phyloP scores from a whole-genome alignment of 2,329 filamentous ascomycete genomes.

The Penicillium sp. region DNA sequence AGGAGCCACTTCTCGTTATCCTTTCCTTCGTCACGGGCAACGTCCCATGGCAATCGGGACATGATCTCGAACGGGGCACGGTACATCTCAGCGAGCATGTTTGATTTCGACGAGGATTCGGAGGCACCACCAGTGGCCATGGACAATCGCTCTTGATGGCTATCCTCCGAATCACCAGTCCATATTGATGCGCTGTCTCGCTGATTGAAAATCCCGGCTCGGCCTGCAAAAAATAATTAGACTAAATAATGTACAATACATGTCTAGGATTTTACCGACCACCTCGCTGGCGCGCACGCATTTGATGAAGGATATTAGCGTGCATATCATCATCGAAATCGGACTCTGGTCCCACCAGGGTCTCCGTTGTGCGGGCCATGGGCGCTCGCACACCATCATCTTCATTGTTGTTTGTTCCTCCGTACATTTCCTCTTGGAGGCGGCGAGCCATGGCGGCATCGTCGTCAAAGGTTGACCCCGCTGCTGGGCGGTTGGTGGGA shows the following conservation, averaged over 20 bases:
- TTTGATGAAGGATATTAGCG: constrained; percentile 59
- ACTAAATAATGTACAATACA: neutral
- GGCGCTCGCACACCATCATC: constrained; percentile 73
- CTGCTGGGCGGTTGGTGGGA: constrained; percentile 22
- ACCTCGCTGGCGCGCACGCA: constrained; percentile 47
- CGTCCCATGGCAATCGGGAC: constrained; percentile 70
- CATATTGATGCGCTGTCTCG: constrained; percentile 53
- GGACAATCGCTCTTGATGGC: constrained; percentile 50
- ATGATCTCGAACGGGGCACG: constrained; percentile 90
- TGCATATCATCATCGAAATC: constrained; percentile 53
- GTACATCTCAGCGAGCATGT: constrained; percentile 82
- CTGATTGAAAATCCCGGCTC: constrained; percentile 66
- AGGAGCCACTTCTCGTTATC: constrained; percentile 88
- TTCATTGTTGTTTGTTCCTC: constrained; percentile 36
- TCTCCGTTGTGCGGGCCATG: constrained; percentile 86
- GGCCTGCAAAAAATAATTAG: constrained; percentile 26
- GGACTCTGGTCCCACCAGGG: constrained; percentile 67
- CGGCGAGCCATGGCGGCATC: constrained; percentile 89
- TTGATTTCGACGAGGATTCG: constrained; percentile 62
- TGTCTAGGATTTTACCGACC: constrained; percentile 21
- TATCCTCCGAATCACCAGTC: constrained; percentile 47
- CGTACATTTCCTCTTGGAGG: constrained; percentile 87
- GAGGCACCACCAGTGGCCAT: constrained; percentile 60
- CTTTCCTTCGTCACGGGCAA: constrained; percentile 77
- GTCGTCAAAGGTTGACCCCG: constrained; percentile 63